Evolutionary conservation across 225 moss, liverwort and hornwort genomes (phyloP).

Genomic region (Straminergon stramineum): DNA sequence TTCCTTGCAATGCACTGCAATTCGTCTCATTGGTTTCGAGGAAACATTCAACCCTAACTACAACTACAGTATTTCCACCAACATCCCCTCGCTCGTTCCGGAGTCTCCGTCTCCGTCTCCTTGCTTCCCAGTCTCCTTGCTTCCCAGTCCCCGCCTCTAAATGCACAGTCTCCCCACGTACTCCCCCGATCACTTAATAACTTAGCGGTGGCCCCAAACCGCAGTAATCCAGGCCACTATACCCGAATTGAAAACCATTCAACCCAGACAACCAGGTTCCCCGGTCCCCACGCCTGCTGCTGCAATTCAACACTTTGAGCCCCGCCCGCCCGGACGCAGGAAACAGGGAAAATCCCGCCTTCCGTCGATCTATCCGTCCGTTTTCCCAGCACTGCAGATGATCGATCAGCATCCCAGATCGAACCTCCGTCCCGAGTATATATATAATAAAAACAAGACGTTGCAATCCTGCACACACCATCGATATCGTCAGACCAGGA

Average conservation of each 20-base stretch:
- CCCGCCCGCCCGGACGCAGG: not conserved
- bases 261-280: not conserved
- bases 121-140: not conserved
- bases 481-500: not conserved
- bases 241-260: not conserved
- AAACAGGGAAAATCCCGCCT: not conserved
- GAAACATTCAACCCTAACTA: not conserved
- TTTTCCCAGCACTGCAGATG: not conserved
- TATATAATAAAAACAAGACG: not conserved
- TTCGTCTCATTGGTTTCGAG: not conserved
- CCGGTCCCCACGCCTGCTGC: not conserved
- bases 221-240: not conserved
- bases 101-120: not conserved
- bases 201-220: not conserved
- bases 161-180: not conserved
- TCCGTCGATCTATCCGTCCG: not conserved
- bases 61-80: not conserved
- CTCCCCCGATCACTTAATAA: not conserved
- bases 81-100: not conserved
- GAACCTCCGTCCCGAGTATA: too few relatives aligned
- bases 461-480: not conserved
- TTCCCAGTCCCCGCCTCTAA: not conserved
- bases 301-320: not conserved
- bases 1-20: not conserved
- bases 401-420: not conserved